Evolutionary conservation across 192 early-diverging fungal species (phyloP).

Genomic region (Mortierella antarctica): DNA sequence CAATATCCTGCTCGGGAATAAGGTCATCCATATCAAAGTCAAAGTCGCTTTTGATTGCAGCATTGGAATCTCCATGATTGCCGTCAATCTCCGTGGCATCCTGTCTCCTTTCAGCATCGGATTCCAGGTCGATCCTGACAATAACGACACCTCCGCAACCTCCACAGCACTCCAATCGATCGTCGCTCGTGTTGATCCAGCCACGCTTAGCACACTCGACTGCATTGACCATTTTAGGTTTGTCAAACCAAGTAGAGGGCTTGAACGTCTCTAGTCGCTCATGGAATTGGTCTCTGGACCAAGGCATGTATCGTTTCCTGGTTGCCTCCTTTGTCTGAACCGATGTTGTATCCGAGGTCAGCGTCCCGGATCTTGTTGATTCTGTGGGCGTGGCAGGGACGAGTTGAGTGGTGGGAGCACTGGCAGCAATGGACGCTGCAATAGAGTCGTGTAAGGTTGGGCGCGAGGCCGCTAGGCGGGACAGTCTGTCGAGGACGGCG

Average conservation of each 20-base stretch:
- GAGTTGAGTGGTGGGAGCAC: constrained; percentile 14
- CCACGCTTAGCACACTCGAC: constrained; percentile 49
- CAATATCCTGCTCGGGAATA: constrained; percentile 7
- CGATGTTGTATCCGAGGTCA: background rate
- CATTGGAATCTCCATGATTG: background rate
- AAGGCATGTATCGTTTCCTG: constrained; percentile 34
- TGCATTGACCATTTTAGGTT: constrained; percentile 42
- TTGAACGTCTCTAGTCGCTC: constrained; percentile 45
- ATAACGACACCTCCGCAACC: constrained; percentile 45
- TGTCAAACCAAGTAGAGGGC: constrained; percentile 52
- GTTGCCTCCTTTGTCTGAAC: background rate
- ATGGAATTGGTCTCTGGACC: constrained; percentile 49
- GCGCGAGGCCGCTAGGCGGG: constrained; percentile 13
- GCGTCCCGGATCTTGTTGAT: background rate
- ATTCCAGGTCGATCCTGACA: constrained; percentile 22
- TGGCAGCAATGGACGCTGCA: constrained; percentile 42
- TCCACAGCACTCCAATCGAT: constrained; percentile 46
- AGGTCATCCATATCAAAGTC: constrained; percentile 3
- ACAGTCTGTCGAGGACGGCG: constrained; percentile 28
- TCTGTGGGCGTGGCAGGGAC: background rate
- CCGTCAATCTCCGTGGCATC: background rate
- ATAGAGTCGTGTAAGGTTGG: constrained; percentile 37
- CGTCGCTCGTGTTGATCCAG: constrained; percentile 43
- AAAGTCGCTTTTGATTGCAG: background rate
- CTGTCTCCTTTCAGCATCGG: background rate